Conservation (phyloP, 345 rosid genomes). For the Theobroma cacao region DNA sequence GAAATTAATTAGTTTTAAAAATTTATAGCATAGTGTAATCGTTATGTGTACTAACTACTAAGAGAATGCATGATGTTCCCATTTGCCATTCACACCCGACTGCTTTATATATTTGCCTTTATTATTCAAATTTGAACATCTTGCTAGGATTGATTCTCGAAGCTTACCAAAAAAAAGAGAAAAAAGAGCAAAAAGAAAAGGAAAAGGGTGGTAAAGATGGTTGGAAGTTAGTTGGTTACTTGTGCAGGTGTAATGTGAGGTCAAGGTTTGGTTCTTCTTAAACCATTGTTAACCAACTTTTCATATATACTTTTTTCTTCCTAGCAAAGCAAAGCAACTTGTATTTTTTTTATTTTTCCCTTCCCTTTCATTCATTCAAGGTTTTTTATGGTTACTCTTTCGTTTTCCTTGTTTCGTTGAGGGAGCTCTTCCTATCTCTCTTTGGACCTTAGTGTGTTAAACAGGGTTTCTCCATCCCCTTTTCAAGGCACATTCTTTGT, state of each 20-base stretch:
- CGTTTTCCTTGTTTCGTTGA: background rate
- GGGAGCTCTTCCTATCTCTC: background rate
- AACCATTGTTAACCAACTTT: constrained; percentile 9
- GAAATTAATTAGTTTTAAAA: too few relatives aligned
- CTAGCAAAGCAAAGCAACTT: background rate
- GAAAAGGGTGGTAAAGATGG: background rate
- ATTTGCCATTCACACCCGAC: too few relatives aligned
- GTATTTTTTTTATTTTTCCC: background rate
- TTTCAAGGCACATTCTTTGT: background rate
- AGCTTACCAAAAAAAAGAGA: background rate
- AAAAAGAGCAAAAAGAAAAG: background rate
- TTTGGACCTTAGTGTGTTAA: constrained; percentile 9
- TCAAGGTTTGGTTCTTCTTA: constrained; percentile 9
- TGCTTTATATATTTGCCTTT: background rate
- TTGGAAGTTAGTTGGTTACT: constrained; percentile 1
- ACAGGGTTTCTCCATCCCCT: background rate
- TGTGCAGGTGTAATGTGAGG: constrained; percentile 3
- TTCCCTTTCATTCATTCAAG: background rate
- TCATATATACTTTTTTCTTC: background rate
- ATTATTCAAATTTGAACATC: background rate
- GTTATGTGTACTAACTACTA: too few relatives aligned
- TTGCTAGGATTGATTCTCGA: background rate
- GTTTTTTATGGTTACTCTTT: background rate
- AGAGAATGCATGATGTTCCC: too few relatives aligned
- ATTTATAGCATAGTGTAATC: too few relatives aligned